Conservation (phyloP, 371 early-diverging fungal species). For the Quaeritorhiza haematococci region DNA sequence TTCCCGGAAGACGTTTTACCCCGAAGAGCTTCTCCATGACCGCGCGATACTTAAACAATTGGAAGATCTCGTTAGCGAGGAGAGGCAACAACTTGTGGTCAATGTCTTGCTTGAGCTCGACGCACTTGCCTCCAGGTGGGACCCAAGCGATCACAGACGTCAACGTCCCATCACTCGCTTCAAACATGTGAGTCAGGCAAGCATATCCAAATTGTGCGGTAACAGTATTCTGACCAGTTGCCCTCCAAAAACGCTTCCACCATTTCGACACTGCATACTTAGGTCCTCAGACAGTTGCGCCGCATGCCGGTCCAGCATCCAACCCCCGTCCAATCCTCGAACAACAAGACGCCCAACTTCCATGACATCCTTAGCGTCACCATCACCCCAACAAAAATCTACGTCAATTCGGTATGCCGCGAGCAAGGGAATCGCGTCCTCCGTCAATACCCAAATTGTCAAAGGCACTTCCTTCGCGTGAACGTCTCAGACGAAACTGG, state of each 20-base stretch:
- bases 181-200: not conserved
- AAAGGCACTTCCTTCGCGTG: constrained; percentile 22
- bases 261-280: too few relatives aligned
- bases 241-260: too few relatives aligned
- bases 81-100: not conserved
- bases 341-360: not conserved
- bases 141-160: not conserved
- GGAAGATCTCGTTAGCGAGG: not conserved
- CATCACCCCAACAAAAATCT: constrained; percentile 29
- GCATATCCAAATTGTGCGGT: not conserved
- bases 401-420: constrained; percentile 20
- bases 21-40: not conserved
- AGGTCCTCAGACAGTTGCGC: too few relatives aligned
- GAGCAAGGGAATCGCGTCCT: constrained; percentile 28
- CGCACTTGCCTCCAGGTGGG: not conserved
- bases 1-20: not conserved
- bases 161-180: not conserved
- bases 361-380: not conserved
- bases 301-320: too few relatives aligned
- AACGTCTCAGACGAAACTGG: constrained; percentile 18
- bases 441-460: constrained; percentile 11
- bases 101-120: not conserved
- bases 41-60: not conserved
- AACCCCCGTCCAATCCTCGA: too few relatives aligned
- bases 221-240: not conserved